A percentile compares a stretch with the other conserved stretches of the same genome.
These are phyloP conservation scores for Thelephora terrestris DNA, from an alignment of 1,284 basidiomycete genomes.

Conservation along the genomic window DNA sequence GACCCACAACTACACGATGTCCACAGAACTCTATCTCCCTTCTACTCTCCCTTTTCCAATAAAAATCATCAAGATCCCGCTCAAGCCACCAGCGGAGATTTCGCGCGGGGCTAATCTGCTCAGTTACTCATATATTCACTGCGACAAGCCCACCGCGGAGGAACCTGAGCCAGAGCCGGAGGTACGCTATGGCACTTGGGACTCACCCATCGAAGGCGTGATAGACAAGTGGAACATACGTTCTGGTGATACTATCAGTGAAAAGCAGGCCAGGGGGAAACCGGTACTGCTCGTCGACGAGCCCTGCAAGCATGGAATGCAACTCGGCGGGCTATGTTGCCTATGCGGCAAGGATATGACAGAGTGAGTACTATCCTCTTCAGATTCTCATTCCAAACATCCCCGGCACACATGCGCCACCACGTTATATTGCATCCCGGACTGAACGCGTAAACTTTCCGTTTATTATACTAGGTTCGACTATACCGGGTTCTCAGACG, in stretches of 20 bases:
- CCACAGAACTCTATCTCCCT: constrained; percentile 63
- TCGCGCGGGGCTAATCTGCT: constrained; percentile 65
- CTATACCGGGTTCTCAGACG: constrained; percentile 78
- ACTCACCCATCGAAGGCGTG: constrained; percentile 71
- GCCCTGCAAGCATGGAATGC: constrained; percentile 90
- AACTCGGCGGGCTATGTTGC: constrained; percentile 86
- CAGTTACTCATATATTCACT: constrained; percentile 66
- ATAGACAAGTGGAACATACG: constrained; percentile 57
- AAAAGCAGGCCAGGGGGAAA: constrained; percentile 41
- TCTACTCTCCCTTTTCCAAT: constrained; percentile 70
- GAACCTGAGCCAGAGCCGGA: constrained; percentile 39
- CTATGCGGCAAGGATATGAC: constrained; percentile 93
- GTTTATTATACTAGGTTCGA: constrained; percentile 49
- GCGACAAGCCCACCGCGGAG: constrained; percentile 21
- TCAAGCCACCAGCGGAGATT: constrained; percentile 33
- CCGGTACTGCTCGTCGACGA: constrained; percentile 64
- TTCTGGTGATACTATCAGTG: constrained; percentile 48
- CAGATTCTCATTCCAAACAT: background rate
- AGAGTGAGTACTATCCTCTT: constrained; percentile 43
- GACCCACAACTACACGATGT: constrained; percentile 9
- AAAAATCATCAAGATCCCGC: constrained; percentile 59
- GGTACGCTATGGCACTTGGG: constrained; percentile 80
- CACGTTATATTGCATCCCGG: constrained; percentile 5
- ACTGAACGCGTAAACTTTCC: constrained; percentile 7
- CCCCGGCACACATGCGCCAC: background rate